Evolutionary conservation across 2,329 filamentous ascomycete genomes (phyloP).

Genomic region (Apiospora koreana): DNA sequence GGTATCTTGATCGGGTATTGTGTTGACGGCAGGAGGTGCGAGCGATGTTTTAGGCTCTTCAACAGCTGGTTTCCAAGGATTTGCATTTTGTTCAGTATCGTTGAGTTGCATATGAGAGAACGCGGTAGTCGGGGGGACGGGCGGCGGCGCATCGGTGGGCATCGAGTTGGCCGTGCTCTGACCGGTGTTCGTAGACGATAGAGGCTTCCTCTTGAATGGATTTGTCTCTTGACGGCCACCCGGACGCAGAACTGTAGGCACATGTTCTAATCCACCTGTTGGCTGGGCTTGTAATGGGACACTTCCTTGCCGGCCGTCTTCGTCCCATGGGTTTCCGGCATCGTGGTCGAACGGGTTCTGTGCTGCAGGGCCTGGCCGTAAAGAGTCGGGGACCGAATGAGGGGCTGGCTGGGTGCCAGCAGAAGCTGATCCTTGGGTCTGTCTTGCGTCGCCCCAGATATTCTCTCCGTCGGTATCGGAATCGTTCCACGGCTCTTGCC

Average conservation of each 20-base stretch:
- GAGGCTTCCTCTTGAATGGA: conserved; percentile 53
- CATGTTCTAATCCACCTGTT: conserved; percentile 23
- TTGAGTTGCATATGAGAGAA: conserved; percentile 45
- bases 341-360: conserved; percentile 30
- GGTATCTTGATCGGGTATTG: conserved; percentile 31
- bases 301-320: conserved; percentile 19
- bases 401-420: neutral
- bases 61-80: conserved; percentile 46
- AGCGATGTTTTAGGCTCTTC: conserved; percentile 26
- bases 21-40: conserved; percentile 28
- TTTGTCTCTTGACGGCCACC: conserved; percentile 47
- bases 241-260: conserved; percentile 34
- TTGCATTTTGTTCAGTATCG: conserved; percentile 40
- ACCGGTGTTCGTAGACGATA: conserved; percentile 16
- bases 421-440: conserved; percentile 19
- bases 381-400: conserved; percentile 31
- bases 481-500: conserved; percentile 33
- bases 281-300: conserved; percentile 13
- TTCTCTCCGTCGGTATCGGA: conserved; percentile 33
- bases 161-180: conserved; percentile 19
- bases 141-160: conserved; percentile 20
- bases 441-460: conserved; percentile 28
- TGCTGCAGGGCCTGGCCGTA: conserved; percentile 33
- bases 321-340: conserved; percentile 38
- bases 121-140: conserved; percentile 34